Evolutionary conservation across 306 rosid genomes (phyloP).

Genomic region (Prunus armeniaca): DNA sequence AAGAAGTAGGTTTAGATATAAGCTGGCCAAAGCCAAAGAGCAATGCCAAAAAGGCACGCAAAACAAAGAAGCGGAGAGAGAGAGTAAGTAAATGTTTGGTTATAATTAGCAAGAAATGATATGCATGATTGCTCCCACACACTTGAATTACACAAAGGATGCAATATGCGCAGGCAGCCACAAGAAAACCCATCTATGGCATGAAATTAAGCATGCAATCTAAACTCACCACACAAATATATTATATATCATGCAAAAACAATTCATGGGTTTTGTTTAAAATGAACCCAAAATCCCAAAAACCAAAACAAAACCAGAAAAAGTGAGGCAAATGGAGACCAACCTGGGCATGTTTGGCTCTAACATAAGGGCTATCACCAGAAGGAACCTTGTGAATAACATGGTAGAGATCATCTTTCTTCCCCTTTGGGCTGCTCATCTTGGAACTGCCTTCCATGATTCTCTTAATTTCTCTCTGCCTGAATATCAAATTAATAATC

Average conservation of each 20-base stretch:
- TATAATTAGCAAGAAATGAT: not conserved
- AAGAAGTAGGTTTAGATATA: not conserved
- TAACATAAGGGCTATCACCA: slow-evolving; percentile 84
- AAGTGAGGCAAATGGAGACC: not conserved
- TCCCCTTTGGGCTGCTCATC: slow-evolving; percentile 33
- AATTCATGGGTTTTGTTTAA: not conserved
- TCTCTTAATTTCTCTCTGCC: not conserved
- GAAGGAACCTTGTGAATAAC: slow-evolving; percentile 76
- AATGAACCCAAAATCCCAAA: not conserved
- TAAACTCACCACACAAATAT: not conserved
- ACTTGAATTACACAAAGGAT: not conserved
- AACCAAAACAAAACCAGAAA: not conserved
- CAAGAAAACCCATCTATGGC: not conserved
- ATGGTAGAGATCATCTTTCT: slow-evolving; percentile 71
- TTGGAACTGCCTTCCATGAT: slow-evolving; percentile 5
- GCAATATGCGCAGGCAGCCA: not conserved
- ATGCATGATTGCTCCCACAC: not conserved
- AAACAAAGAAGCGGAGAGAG: not conserved
- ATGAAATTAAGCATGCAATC: not conserved
- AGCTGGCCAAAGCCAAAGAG: not conserved
- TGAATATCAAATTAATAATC: too few species aligned
- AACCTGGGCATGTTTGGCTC: slow-evolving; percentile 96
- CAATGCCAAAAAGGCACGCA: not conserved
- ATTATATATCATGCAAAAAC: not conserved
- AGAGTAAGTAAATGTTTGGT: not conserved